These are phyloP conservation scores for Echites panduratus DNA, from an alignment of 257 asterid species.

Conservation along the genomic window DNA sequence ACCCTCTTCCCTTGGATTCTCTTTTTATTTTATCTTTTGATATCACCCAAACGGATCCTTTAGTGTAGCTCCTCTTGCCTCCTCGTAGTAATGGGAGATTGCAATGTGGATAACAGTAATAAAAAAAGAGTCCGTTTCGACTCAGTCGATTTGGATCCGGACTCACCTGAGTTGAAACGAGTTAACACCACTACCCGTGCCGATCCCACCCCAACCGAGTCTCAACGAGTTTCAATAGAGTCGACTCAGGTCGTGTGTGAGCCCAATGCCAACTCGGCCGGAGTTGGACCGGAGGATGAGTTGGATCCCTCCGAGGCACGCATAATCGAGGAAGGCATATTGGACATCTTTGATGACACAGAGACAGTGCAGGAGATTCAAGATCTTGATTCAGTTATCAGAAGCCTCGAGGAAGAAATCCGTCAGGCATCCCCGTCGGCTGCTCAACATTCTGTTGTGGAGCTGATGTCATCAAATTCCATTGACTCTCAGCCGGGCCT, in stretches of 20 bases:
- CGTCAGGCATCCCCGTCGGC: constrained; percentile 14
- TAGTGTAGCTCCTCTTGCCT: neutral
- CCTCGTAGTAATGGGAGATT: constrained; percentile 13
- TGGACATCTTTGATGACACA: constrained; percentile 32
- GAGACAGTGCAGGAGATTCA: constrained; percentile 27
- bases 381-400: constrained; percentile 39
- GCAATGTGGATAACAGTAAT: neutral
- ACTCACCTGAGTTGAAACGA: constrained; percentile 18
- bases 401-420: constrained; percentile 46
- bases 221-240: neutral
- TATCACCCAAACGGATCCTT: constrained; percentile 13
- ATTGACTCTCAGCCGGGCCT: constrained; percentile 32
- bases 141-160: constrained; percentile 9
- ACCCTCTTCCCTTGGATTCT: neutral
- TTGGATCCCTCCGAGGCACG: constrained; percentile 12
- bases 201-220: constrained; percentile 9
- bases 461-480: constrained; percentile 19
- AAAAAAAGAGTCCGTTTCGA: constrained; percentile 29
- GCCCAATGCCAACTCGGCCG: neutral
- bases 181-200: neutral
- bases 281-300: neutral
- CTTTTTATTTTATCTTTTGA: neutral
- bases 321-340: constrained; percentile 23
- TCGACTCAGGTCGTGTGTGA: neutral
- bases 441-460: neutral